phyloP scores from a whole-genome alignment of 257 asterid species.

The Solanum gracilifrons region DNA sequence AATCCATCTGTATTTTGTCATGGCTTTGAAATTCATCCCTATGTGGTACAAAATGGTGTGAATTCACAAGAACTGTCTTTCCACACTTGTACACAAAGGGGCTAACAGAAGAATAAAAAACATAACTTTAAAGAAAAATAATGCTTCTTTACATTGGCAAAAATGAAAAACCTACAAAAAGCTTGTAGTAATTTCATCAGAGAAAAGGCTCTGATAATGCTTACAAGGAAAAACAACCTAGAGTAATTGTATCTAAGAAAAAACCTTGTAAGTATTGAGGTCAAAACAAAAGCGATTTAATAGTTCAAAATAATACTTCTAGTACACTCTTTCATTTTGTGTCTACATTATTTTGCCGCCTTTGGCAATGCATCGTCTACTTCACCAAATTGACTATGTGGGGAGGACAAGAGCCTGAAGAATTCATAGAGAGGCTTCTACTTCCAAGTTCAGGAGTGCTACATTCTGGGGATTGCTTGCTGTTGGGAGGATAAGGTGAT shows the following conservation, averaged over 20 bases:
- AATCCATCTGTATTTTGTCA: not conserved
- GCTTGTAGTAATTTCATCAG: not conserved
- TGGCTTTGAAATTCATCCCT: not conserved
- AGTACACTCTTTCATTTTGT: slow-evolving; percentile 1
- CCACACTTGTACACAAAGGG: not conserved
- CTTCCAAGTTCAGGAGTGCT: slow-evolving; percentile 24
- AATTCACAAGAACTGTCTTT: not conserved
- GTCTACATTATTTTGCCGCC: slow-evolving; percentile 15
- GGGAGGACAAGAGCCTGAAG: slow-evolving; percentile 37
- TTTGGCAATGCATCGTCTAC: not conserved
- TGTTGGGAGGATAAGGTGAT: slow-evolving; percentile 40
- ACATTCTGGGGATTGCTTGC: slow-evolving; percentile 26
- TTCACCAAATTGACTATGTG: slow-evolving; percentile 21
- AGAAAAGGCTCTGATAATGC: not conserved
- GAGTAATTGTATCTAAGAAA: slow-evolving; percentile 1
- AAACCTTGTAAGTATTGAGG: not conserved
- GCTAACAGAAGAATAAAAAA: not conserved
- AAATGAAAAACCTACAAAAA: slow-evolving; percentile 12
- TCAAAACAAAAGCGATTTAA: not conserved
- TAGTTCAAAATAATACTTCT: not conserved
- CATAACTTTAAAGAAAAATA: not conserved
- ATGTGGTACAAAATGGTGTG: not conserved
- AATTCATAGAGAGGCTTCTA: slow-evolving; percentile 31
- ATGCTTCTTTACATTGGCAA: slow-evolving; percentile 15
- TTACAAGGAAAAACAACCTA: slow-evolving; percentile 21